Conservation (phyloP, 805 yeast genomes). For the Barnettozyma wickerhamii region DNA sequence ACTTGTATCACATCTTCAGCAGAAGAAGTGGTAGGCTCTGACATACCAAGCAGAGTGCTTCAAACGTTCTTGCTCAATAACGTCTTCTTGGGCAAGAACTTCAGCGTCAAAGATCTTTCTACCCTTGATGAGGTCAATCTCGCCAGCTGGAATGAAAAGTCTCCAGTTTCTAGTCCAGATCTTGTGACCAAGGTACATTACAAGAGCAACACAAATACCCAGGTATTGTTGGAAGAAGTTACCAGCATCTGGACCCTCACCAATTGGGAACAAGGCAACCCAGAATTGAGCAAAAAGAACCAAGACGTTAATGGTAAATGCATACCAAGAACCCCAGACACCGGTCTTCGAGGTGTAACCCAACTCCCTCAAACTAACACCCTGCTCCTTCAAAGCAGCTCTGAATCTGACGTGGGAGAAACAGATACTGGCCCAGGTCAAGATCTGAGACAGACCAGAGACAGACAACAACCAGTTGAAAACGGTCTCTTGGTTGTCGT, state of each 20-base stretch:
- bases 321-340: slow-evolving; percentile 46
- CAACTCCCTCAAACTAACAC: slow-evolving; percentile 41
- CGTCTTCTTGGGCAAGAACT: slow-evolving; percentile 32
- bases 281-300: slow-evolving; percentile 58
- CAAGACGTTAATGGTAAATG: slow-evolving; percentile 41
- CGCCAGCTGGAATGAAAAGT: slow-evolving; percentile 34
- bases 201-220: slow-evolving; percentile 41
- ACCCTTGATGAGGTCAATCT: slow-evolving; percentile 56
- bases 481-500: slow-evolving; percentile 50
- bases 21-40: slow-evolving; percentile 7
- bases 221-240: slow-evolving; percentile 50
- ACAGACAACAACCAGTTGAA: slow-evolving; percentile 63
- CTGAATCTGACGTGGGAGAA: slow-evolving; percentile 54
- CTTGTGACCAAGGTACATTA: slow-evolving; percentile 42
- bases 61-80: slow-evolving; percentile 27
- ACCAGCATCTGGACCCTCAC: slow-evolving; percentile 32
- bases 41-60: slow-evolving; percentile 12
- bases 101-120: slow-evolving; percentile 40
- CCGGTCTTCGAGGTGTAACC: slow-evolving; percentile 51
- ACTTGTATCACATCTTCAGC: slow-evolving; percentile 1
- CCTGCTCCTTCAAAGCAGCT: slow-evolving; percentile 51
- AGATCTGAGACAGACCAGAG: slow-evolving; percentile 56
- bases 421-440: slow-evolving; percentile 59
- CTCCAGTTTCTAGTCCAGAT: slow-evolving; percentile 33
- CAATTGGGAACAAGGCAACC: slow-evolving; percentile 59